Percentiles rank a stretch among this genome's conserved stretches.
Conservation (phyloP, 1,284 basidiomycete genomes). For the Cutaneotrichosporon mucoides region DNA sequence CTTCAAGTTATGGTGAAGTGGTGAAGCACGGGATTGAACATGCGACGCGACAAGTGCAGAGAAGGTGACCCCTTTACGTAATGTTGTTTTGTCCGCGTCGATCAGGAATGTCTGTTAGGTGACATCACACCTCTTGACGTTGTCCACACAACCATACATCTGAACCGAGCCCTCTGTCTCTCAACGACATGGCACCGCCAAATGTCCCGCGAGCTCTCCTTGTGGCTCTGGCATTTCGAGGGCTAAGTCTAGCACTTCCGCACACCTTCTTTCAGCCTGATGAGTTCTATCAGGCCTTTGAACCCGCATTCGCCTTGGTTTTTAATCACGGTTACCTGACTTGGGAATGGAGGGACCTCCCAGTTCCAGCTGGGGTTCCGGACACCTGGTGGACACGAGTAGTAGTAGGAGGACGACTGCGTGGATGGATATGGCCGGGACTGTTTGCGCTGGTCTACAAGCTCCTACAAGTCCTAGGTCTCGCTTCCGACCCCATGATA, state of each 20-base stretch:
- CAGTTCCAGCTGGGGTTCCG: constrained; percentile 53
- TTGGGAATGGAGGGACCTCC: constrained; percentile 85
- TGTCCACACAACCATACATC: too few relatives aligned
- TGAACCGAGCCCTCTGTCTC: too few relatives aligned
- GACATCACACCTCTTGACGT: too few relatives aligned
- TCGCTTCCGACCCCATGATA: constrained; percentile 57
- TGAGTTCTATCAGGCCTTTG: constrained; percentile 92
- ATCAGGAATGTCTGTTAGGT: too few relatives aligned
- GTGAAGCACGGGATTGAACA: too few relatives aligned
- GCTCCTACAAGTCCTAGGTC: constrained; percentile 6
- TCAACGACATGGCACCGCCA: not conserved
- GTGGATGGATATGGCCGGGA: constrained; percentile 26
- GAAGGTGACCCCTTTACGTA: too few relatives aligned
- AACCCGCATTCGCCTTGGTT: constrained; percentile 81
- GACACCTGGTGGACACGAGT: constrained; percentile 49
- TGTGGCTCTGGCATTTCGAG: constrained; percentile 43
- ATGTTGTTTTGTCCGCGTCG: too few relatives aligned
- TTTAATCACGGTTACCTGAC: constrained; percentile 90
- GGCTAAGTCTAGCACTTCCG: constrained; percentile 56
- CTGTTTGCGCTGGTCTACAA: constrained; percentile 12
- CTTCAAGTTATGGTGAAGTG: too few relatives aligned
- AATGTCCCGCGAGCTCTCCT: not conserved
- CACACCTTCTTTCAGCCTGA: constrained; percentile 95
- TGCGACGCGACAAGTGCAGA: too few relatives aligned
- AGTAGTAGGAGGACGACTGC: constrained; percentile 24